Conservation (phyloP, 2,329 filamentous ascomycete genomes). For the Hypoxylon sp. region DNA sequence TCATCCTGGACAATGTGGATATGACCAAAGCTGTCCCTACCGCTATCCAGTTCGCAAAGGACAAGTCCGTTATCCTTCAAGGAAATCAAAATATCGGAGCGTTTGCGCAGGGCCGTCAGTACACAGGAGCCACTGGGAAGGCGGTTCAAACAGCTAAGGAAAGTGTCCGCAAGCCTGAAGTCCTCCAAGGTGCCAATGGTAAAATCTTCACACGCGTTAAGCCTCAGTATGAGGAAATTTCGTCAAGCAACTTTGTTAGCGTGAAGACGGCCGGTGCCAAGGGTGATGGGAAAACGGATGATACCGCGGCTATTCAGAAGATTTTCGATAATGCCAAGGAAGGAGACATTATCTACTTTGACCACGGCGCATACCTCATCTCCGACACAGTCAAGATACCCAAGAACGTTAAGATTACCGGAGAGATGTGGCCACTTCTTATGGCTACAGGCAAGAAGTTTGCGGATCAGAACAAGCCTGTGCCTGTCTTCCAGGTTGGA, state of each 20-base stretch:
- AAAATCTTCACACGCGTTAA: slow-evolving; percentile 87
- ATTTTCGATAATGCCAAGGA: slow-evolving; percentile 77
- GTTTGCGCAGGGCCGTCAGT: slow-evolving; percentile 86
- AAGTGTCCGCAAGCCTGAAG: slow-evolving; percentile 73
- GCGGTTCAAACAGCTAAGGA: slow-evolving; percentile 73
- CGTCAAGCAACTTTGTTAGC: slow-evolving; percentile 81
- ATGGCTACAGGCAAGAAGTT: slow-evolving; percentile 85
- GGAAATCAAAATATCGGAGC: slow-evolving; percentile 78
- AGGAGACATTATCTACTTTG: slow-evolving; percentile 80
- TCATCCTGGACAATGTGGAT: slow-evolving; percentile 92
- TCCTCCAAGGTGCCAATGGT: slow-evolving; percentile 73
- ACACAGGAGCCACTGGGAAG: slow-evolving; percentile 66
- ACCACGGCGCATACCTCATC: slow-evolving; percentile 81
- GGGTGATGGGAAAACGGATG: slow-evolving; percentile 90
- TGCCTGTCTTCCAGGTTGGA: slow-evolving; percentile 89
- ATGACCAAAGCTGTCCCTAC: slow-evolving; percentile 76
- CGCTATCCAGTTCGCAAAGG: slow-evolving; percentile 74
- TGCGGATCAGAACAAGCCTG: slow-evolving; percentile 80
- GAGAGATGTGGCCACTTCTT: slow-evolving; percentile 92
- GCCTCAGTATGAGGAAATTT: slow-evolving; percentile 84
- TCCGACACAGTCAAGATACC: slow-evolving; percentile 79
- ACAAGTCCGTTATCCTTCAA: slow-evolving; percentile 72
- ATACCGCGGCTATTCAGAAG: slow-evolving; percentile 86
- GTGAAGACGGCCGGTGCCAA: slow-evolving; percentile 87
- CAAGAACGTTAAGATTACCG: slow-evolving; percentile 87